A percentile compares a stretch with the other conserved stretches of the same genome.
Evolutionary conservation across 164 flowering plant genomes (phyloP).

Genomic region (Piper longum): DNA sequence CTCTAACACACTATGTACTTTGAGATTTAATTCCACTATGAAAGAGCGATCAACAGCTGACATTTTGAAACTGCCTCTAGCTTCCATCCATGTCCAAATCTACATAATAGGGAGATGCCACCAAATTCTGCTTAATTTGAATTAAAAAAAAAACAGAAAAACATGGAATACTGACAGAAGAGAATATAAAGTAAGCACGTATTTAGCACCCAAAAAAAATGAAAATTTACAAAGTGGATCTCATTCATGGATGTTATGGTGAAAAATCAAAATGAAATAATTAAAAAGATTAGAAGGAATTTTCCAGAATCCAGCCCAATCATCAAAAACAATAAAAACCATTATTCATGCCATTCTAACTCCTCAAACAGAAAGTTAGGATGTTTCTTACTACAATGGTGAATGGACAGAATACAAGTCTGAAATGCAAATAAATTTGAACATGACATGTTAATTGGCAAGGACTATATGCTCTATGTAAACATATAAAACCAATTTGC

Average conservation of each 20-base stretch:
- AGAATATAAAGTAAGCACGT: neutral
- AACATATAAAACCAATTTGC: neutral
- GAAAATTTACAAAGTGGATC: neutral
- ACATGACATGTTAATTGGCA: neutral
- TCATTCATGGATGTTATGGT: neutral
- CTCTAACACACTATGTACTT: slow-evolving; percentile 17
- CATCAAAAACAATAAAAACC: too few species aligned
- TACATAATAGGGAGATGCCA: slow-evolving; percentile 6
- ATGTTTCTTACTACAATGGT: too few species aligned
- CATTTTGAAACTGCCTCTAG: slow-evolving; percentile 14
- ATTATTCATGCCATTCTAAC: too few species aligned
- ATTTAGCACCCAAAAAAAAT: neutral
- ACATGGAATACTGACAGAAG: too few species aligned
- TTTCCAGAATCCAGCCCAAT: neutral
- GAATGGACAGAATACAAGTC: too few species aligned
- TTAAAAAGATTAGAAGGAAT: neutral
- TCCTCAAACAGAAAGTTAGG: too few species aligned
- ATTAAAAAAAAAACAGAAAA: too few species aligned
- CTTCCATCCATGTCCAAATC: slow-evolving; percentile 20
- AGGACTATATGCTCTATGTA: neutral
- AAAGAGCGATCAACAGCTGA: slow-evolving; percentile 31
- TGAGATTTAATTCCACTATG: slow-evolving; percentile 27
- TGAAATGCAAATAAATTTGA: too few species aligned
- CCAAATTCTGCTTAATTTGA: neutral
- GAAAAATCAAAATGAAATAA: too few species aligned